These are phyloP conservation scores for Herpotrichia juniperi DNA, from an alignment of 2,329 filamentous ascomycete genomes.

Conservation along the genomic window DNA sequence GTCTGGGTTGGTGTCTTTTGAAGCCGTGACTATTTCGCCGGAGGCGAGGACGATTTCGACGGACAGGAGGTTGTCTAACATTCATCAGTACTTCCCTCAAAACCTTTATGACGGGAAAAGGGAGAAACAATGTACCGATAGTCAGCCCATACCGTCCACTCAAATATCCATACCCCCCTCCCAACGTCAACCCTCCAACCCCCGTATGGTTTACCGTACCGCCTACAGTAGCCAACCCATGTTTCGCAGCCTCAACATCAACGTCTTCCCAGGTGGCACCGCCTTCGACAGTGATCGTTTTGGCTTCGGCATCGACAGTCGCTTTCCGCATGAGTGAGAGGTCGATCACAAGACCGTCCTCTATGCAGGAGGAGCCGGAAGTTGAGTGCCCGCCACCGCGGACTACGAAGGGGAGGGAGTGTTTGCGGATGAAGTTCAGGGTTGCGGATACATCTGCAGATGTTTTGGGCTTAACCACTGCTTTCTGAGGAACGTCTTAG, in stretches of 20 bases:
- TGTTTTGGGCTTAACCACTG: slow-evolving; percentile 26
- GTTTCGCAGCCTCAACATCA: slow-evolving; percentile 56
- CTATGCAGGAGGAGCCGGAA: slow-evolving; percentile 56
- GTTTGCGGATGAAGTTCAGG: slow-evolving; percentile 25
- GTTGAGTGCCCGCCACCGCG: slow-evolving; percentile 64
- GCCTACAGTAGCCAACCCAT: slow-evolving; percentile 64
- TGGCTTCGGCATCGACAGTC: slow-evolving; percentile 52
- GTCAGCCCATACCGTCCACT: slow-evolving; percentile 61
- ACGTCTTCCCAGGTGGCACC: slow-evolving; percentile 62
- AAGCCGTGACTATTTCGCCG: slow-evolving; percentile 43
- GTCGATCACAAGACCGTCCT: slow-evolving; percentile 63
- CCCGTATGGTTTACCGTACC: slow-evolving; percentile 69
- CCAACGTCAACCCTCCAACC: slow-evolving; percentile 61
- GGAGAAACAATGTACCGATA: slow-evolving; percentile 48
- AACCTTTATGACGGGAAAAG: not conserved
- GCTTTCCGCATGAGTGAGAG: slow-evolving; percentile 59
- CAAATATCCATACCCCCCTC: slow-evolving; percentile 65
- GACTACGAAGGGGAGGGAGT: slow-evolving; percentile 58
- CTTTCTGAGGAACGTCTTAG: slow-evolving; percentile 19
- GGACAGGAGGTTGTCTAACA: slow-evolving; percentile 45
- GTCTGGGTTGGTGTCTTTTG: slow-evolving; percentile 26
- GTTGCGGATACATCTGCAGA: slow-evolving; percentile 28
- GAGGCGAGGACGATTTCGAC: slow-evolving; percentile 42
- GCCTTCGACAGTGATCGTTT: slow-evolving; percentile 58
- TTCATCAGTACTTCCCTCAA: not conserved